phyloP scores from a whole-genome alignment of 495 filamentous ascomycete species.

The Neurospora sp. region DNA sequence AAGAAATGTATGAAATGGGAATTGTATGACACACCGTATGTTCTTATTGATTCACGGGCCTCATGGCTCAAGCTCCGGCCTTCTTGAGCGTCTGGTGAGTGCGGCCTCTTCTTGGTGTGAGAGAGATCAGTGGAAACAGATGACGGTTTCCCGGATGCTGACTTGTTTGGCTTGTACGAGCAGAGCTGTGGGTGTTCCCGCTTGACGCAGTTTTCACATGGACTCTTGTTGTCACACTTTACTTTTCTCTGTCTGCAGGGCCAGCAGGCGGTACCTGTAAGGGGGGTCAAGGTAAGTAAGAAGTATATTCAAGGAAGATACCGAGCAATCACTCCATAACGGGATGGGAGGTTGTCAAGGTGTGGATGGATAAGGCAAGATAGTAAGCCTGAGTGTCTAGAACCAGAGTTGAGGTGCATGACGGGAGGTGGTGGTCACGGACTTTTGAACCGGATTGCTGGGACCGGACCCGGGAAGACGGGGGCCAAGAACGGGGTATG shows the following conservation, averaged over 20 bases:
- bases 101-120: constrained; percentile 34
- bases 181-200: constrained; percentile 62
- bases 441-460: neutral
- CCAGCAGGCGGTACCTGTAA: constrained; percentile 54
- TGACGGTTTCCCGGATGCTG: constrained; percentile 38
- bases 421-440: neutral
- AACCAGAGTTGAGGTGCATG: neutral
- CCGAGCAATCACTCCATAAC: neutral
- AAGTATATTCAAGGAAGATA: neutral
- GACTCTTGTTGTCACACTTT: constrained; percentile 63
- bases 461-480: neutral
- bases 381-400: neutral
- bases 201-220: constrained; percentile 66
- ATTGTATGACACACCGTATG: constrained; percentile 18
- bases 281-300: constrained; percentile 6
- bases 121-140: constrained; percentile 19
- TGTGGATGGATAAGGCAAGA: neutral
- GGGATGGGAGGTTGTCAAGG: neutral
- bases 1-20: neutral
- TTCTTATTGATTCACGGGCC: constrained; percentile 29
- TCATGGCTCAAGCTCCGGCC: constrained; percentile 29
- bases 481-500: neutral
- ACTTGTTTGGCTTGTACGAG: constrained; percentile 60
- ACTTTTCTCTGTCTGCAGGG: constrained; percentile 66
- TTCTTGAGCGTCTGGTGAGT: constrained; percentile 33